phyloP scores from a whole-genome alignment of 768 basidiomycete genomes.

The Paxillus ammoniavirescens region DNA sequence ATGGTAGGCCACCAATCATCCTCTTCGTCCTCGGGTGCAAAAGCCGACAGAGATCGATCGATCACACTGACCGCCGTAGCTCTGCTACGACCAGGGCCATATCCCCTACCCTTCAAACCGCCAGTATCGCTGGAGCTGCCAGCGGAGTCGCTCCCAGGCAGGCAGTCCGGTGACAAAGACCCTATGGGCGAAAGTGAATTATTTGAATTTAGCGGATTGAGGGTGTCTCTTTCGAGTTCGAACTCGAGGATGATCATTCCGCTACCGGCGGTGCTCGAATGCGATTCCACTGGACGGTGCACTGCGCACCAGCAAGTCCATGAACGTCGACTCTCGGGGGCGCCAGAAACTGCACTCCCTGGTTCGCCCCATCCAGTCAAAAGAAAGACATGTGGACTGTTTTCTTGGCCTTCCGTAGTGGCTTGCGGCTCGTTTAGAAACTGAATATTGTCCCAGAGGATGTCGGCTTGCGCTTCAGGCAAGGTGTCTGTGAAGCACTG shows the following conservation, averaged over 20 bases:
- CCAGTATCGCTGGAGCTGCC: neutral
- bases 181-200: neutral
- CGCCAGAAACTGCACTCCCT: constrained; percentile 40
- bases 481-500: constrained; percentile 73
- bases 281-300: constrained; percentile 42
- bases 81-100: neutral
- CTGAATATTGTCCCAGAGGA: constrained; percentile 73
- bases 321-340: constrained; percentile 35
- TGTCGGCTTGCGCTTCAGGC: constrained; percentile 59
- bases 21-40: constrained; percentile 4
- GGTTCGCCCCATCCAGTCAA: constrained; percentile 72
- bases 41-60: neutral
- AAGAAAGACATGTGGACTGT: constrained; percentile 65
- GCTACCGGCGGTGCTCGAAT: constrained; percentile 12
- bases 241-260: constrained; percentile 72
- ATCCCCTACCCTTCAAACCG: neutral
- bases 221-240: constrained; percentile 66
- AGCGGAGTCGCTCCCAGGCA: neutral
- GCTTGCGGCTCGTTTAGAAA: constrained; percentile 54
- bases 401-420: constrained; percentile 38
- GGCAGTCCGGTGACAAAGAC: neutral
- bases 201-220: constrained; percentile 67
- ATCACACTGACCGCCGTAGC: neutral
- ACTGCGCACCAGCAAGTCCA: constrained; percentile 75
- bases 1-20: constrained; percentile 45